Evolutionary conservation across 495 filamentous ascomycete species (phyloP).

Genomic region (Elasticomyces elasticus): DNA sequence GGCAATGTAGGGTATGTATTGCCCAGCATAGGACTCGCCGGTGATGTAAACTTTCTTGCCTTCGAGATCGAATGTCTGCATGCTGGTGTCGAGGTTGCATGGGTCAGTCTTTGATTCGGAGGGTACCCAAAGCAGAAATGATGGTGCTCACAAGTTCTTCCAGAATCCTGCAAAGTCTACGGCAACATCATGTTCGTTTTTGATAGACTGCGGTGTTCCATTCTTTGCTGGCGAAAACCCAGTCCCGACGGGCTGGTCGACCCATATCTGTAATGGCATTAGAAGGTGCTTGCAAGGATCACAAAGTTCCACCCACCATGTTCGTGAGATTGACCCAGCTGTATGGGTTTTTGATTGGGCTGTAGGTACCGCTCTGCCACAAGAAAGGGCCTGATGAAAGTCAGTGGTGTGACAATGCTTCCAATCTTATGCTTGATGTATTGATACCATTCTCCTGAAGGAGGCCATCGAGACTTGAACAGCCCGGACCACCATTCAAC

Average conservation of each 20-base stretch:
- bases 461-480: slow-evolving; percentile 58
- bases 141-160: too few species aligned
- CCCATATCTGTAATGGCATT: slow-evolving; percentile 37
- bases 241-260: slow-evolving; percentile 70
- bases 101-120: too few species aligned
- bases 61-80: slow-evolving; percentile 17
- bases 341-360: slow-evolving; percentile 55
- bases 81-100: too few species aligned
- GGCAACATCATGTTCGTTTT: slow-evolving; percentile 54
- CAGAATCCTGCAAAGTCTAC: slow-evolving; percentile 48
- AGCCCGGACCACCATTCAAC: slow-evolving; percentile 44
- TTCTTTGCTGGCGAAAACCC: slow-evolving; percentile 47
- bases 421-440: not conserved
- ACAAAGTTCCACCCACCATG: slow-evolving; percentile 30
- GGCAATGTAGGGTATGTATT: slow-evolving; percentile 25
- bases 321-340: slow-evolving; percentile 56
- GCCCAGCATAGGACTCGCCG: slow-evolving; percentile 22
- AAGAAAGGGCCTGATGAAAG: slow-evolving; percentile 50
- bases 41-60: slow-evolving; percentile 22
- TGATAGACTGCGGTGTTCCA: slow-evolving; percentile 48
- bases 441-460: slow-evolving; percentile 51
- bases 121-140: too few species aligned
- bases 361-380: slow-evolving; percentile 59
- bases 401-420: not conserved
- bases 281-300: not conserved